Percentiles rank a stretch among this genome's conserved stretches.
phyloP scores from a whole-genome alignment of 1,139 yeast genomes.

The Saccharomycopsis crataegensis region DNA sequence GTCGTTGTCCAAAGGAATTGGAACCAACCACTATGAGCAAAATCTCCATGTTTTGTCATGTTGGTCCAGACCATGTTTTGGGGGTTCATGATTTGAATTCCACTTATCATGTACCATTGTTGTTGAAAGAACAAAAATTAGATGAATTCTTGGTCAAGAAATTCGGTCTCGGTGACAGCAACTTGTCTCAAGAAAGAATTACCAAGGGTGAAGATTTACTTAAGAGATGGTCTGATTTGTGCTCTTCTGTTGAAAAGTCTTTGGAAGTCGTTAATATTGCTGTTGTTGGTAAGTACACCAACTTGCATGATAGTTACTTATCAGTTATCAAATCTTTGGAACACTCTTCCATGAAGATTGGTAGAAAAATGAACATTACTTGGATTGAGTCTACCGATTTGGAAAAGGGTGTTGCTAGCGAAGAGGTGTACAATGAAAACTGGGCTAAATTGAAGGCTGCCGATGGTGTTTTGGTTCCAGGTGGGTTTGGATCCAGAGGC shows the following conservation, averaged over 20 bases:
- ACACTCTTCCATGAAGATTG: conserved; percentile 88
- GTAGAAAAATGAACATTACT: conserved; percentile 73
- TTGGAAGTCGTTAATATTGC: conserved; percentile 89
- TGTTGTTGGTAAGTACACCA: conserved; percentile 93
- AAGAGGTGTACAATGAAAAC: conserved; percentile 83
- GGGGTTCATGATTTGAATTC: conserved; percentile 97
- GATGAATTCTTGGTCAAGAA: conserved; percentile 67
- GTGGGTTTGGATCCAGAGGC: conserved; percentile 97
- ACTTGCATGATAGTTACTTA: conserved; percentile 89
- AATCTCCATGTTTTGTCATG: conserved; percentile 98
- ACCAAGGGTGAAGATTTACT: conserved; percentile 63
- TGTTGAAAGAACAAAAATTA: conserved; percentile 82
- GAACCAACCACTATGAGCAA: conserved; percentile 82
- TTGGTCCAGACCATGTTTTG: conserved; percentile 92
- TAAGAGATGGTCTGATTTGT: conserved; percentile 72
- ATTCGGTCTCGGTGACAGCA: conserved; percentile 49
- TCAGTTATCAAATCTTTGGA: conserved; percentile 94
- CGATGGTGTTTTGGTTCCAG: conserved; percentile 96
- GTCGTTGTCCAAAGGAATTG: conserved; percentile 85
- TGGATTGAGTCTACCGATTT: conserved; percentile 96
- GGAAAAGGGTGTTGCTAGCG: conserved; percentile 61
- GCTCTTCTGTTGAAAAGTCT: conserved; percentile 71
- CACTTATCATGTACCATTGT: conserved; percentile 93
- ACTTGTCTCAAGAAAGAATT: conserved; percentile 46
- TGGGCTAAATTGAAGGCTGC: conserved; percentile 94